Conservation (phyloP, 2,329 filamentous ascomycete genomes). For the Falciphora oryzae region DNA sequence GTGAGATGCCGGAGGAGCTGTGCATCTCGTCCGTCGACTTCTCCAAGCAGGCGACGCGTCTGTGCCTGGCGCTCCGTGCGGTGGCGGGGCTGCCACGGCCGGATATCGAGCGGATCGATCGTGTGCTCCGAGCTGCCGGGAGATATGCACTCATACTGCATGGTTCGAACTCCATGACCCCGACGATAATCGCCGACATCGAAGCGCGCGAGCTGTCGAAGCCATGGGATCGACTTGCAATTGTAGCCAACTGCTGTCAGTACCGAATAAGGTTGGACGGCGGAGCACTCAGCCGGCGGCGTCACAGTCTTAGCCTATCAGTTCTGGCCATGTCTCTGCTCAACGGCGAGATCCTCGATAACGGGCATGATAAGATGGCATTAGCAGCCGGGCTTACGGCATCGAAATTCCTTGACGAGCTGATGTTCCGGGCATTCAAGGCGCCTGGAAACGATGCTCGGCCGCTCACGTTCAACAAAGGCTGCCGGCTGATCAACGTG, state of each 20-base stretch:
- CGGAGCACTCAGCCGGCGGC: slow-evolving; percentile 13
- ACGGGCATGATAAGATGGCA: slow-evolving; percentile 15
- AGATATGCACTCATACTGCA: slow-evolving; percentile 21
- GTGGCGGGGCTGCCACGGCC: slow-evolving; percentile 7
- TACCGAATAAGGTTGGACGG: slow-evolving; percentile 22
- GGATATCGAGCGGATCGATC: slow-evolving; percentile 10
- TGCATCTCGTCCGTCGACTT: slow-evolving; percentile 3
- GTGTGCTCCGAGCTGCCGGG: slow-evolving; percentile 20
- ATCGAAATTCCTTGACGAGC: slow-evolving; percentile 13
- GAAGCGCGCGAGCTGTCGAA: slow-evolving; percentile 17
- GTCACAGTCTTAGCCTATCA: slow-evolving; percentile 21
- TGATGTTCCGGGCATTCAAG: slow-evolving; percentile 18
- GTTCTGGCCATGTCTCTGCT: slow-evolving; percentile 24
- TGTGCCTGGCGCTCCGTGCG: slow-evolving; percentile 5
- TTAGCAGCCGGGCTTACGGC: slow-evolving; percentile 3
- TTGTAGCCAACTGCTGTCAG: slow-evolving; percentile 25
- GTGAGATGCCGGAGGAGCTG: slow-evolving; percentile 4
- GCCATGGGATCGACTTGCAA: slow-evolving; percentile 14
- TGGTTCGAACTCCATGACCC: slow-evolving; percentile 21
- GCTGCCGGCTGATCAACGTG: slow-evolving; percentile 20
- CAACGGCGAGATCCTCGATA: slow-evolving; percentile 28
- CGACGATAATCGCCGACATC: slow-evolving; percentile 21
- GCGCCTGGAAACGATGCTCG: slow-evolving; percentile 13
- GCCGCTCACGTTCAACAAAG: slow-evolving; percentile 21
- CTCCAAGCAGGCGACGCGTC: not conserved